phyloP scores from a whole-genome alignment of 1,284 basidiomycete genomes.

The Butyriboletus regius region DNA sequence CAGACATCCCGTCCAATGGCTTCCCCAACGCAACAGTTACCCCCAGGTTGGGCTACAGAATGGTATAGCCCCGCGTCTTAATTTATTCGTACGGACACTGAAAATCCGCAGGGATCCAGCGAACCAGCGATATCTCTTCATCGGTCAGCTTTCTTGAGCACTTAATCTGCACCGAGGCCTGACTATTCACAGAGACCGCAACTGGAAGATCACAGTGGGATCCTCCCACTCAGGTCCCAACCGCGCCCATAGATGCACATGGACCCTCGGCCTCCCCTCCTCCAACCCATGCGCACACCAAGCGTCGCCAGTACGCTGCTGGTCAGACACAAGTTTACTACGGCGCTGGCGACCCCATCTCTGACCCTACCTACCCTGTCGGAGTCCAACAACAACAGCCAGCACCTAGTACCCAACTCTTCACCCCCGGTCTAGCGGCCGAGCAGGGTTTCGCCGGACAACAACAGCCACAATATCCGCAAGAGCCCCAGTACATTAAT shows the following conservation, averaged over 20 bases:
- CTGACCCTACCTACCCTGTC: slow-evolving; percentile 37
- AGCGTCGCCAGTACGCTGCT: slow-evolving; percentile 84
- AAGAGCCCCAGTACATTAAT: slow-evolving; percentile 57
- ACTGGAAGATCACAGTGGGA: slow-evolving; percentile 66
- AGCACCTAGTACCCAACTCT: slow-evolving; percentile 56
- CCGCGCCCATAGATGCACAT: slow-evolving; percentile 35
- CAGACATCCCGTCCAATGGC: slow-evolving; percentile 43
- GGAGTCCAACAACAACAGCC: slow-evolving; percentile 33
- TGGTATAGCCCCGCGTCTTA: slow-evolving; percentile 48
- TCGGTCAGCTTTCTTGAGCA: slow-evolving; percentile 41
- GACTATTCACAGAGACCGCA: slow-evolving; percentile 39
- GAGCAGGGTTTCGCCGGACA: slow-evolving; percentile 61
- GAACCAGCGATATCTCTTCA: slow-evolving; percentile 79
- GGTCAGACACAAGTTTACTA: slow-evolving; percentile 85
- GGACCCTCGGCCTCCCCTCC: slow-evolving; percentile 37
- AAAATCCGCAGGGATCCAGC: slow-evolving; percentile 60
- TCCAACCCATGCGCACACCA: slow-evolving; percentile 38
- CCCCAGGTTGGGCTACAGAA: slow-evolving; percentile 83
- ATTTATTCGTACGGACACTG: background rate
- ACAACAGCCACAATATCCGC: slow-evolving; percentile 44
- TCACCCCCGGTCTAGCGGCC: slow-evolving; percentile 72
- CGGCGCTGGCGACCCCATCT: slow-evolving; percentile 42
- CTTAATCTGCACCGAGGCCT: background rate
- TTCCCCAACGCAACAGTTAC: slow-evolving; percentile 64
- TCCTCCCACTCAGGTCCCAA: slow-evolving; percentile 38